phyloP scores from a whole-genome alignment of 1,284 basidiomycete species.

The Pyrrhoderma lamaoense region DNA sequence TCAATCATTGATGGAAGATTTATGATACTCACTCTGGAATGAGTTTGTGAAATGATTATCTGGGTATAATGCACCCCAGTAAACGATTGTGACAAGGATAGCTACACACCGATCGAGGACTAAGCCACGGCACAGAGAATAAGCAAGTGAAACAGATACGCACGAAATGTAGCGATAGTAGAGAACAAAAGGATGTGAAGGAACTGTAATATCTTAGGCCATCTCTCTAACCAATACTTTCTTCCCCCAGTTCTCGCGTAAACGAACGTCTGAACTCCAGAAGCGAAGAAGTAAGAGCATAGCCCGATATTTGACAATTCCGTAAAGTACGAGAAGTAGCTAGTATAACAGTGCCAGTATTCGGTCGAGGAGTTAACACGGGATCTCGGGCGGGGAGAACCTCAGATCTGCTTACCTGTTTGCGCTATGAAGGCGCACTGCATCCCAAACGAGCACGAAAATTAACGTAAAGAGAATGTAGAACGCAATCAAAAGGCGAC shows the following conservation, averaged over 20 bases:
- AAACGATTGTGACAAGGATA: conserved; percentile 60
- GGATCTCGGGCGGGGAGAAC: background rate
- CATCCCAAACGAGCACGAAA: conserved; percentile 36
- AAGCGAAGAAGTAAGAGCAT: conserved; percentile 53
- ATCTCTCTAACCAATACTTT: conserved; percentile 50
- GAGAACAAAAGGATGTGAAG: conserved; percentile 48
- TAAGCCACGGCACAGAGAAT: conserved; percentile 3
- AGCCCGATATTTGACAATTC: conserved; percentile 56
- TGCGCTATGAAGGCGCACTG: conserved; percentile 25
- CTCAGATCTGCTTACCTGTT: conserved; percentile 20
- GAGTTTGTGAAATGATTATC: conserved; percentile 33
- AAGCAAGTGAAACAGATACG: conserved; percentile 25
- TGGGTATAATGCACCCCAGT: conserved; percentile 49
- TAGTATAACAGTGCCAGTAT: conserved; percentile 21
- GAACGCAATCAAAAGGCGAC: conserved; percentile 44
- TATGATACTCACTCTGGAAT: conserved; percentile 30
- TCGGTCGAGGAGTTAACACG: background rate
- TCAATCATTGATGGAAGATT: too few species aligned
- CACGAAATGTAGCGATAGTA: conserved; percentile 54
- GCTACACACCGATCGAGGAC: conserved; percentile 33
- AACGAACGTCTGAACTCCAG: conserved; percentile 45
- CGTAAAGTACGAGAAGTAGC: conserved; percentile 61
- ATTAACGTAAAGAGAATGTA: conserved; percentile 46
- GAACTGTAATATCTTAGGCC: conserved; percentile 49
- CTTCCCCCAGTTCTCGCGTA: conserved; percentile 32